These are phyloP conservation scores for Phytophthora hibernalis DNA, from an alignment of 352 stramenopile species.

Conservation along the genomic window DNA sequence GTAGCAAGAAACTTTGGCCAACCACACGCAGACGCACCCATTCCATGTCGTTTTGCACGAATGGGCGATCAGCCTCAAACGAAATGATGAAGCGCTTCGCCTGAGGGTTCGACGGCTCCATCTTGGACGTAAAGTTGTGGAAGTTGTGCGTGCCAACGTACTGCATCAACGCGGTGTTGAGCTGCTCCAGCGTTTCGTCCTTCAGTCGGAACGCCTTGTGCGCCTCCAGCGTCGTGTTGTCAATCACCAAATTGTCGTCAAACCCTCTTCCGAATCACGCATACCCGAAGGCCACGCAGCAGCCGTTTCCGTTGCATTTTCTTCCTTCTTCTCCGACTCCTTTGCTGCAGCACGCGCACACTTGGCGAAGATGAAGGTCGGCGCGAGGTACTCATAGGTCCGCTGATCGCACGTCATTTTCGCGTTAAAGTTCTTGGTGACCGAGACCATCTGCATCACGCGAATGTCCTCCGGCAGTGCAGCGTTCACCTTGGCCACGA, in stretches of 20 bases:
- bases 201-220: conserved; percentile 82
- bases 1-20: conserved; percentile 97
- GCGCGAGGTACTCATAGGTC: conserved; percentile 92
- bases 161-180: conserved; percentile 65
- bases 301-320: conserved; percentile 4
- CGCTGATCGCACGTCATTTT: conserved; percentile 90
- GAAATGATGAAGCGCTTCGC: conserved; percentile 94
- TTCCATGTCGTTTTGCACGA: conserved; percentile 92
- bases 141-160: conserved; percentile 94
- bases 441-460: conserved; percentile 82
- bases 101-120: conserved; percentile 82
- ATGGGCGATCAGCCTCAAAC: conserved; percentile 83
- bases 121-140: conserved; percentile 97
- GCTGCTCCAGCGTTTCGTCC: conserved; percentile 49
- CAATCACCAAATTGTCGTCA: conserved; percentile 57
- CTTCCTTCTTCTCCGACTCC: conserved; percentile 4
- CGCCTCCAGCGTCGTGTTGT: conserved; percentile 60
- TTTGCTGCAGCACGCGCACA: conserved; percentile 20
- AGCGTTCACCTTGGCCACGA: conserved; percentile 76
- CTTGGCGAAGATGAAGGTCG: conserved; percentile 88
- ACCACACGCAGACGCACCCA: conserved; percentile 96
- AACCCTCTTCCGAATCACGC: conserved; percentile 51
- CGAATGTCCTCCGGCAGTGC: conserved; percentile 84
- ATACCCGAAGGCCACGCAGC: conserved; percentile 46
- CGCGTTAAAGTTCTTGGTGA: conserved; percentile 93